Conservation (phyloP, 306 rosid species). For the Coriaria nepalensis region DNA sequence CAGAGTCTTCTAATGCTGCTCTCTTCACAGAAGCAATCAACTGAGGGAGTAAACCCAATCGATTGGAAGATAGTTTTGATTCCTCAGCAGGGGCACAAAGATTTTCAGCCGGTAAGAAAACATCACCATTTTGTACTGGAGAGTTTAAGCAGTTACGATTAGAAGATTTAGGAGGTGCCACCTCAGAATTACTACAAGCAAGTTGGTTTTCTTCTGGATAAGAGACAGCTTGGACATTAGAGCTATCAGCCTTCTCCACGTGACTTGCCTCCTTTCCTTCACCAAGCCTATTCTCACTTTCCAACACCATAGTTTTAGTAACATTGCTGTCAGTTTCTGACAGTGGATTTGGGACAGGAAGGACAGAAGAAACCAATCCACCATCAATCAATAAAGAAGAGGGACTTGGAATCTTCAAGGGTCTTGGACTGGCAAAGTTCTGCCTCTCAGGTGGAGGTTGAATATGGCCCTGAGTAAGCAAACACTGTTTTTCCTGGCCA, state of each 20-base stretch:
- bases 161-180: conserved; percentile 20
- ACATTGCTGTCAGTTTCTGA: conserved; percentile 14
- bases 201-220: conserved; percentile 21
- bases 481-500: conserved; percentile 39
- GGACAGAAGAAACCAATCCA: conserved; percentile 16
- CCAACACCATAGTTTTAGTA: conserved; percentile 26
- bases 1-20: conserved; percentile 58
- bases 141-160: conserved; percentile 21
- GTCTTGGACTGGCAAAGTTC: conserved; percentile 19
- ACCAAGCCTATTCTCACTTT: conserved; percentile 18
- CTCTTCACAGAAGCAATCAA: conserved; percentile 74
- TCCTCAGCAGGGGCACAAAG: conserved; percentile 27
- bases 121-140: conserved; percentile 23
- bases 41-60: conserved; percentile 63
- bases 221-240: conserved; percentile 21
- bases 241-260: conserved; percentile 23
- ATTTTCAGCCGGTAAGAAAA: conserved; percentile 27
- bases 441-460: conserved; percentile 23
- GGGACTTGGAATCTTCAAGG: conserved; percentile 25
- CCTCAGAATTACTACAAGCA: conserved; percentile 18
- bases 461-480: conserved; percentile 21
- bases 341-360: conserved; percentile 10
- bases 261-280: conserved; percentile 25
- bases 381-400: conserved; percentile 23
- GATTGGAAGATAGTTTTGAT: conserved; percentile 27